A percentile compares a stretch with the other conserved stretches of the same genome.
Evolutionary conservation across 1,139 yeast genomes (phyloP).

Genomic region (Ogataea hybrid): DNA sequence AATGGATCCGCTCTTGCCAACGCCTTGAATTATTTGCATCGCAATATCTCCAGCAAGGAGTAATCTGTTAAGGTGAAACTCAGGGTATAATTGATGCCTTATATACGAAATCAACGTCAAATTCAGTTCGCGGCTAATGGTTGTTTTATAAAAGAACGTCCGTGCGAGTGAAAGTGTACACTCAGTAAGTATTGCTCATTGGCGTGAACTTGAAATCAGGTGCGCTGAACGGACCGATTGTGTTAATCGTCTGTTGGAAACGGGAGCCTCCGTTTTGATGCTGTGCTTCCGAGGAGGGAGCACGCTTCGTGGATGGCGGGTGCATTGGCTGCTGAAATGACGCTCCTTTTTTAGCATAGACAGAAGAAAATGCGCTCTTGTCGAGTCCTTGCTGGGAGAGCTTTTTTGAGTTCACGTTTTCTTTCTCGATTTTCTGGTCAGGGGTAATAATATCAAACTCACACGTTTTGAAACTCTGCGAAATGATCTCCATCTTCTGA

Average conservation of each 20-base stretch:
- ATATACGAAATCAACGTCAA: background rate
- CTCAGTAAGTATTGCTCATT: conserved; percentile 14
- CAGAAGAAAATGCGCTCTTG: conserved; percentile 1
- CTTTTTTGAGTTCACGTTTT: conserved; percentile 12
- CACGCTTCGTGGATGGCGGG: conserved; percentile 4
- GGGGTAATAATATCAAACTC: conserved; percentile 12
- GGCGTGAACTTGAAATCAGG: conserved; percentile 13
- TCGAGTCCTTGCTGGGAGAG: background rate
- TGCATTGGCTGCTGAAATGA: conserved; percentile 10
- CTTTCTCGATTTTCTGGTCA: conserved; percentile 16
- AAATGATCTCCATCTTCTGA: conserved; percentile 50
- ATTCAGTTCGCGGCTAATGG: background rate
- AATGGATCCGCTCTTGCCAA: conserved; percentile 22
- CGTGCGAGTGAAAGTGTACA: conserved; percentile 1
- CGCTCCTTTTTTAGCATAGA: conserved; percentile 5
- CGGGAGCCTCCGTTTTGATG: conserved; percentile 5
- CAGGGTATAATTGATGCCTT: conserved; percentile 6
- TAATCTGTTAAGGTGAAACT: background rate
- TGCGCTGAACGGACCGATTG: conserved; percentile 11
- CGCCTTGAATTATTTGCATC: conserved; percentile 24
- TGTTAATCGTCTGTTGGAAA: conserved; percentile 8
- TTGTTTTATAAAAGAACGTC: conserved; percentile 2
- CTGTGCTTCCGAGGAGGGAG: background rate
- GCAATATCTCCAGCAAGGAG: conserved; percentile 18
- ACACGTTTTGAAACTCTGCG: conserved; percentile 36